Evolutionary conservation across 2,329 filamentous ascomycete genomes (phyloP).

Genomic region (Cordyceps sp.): DNA sequence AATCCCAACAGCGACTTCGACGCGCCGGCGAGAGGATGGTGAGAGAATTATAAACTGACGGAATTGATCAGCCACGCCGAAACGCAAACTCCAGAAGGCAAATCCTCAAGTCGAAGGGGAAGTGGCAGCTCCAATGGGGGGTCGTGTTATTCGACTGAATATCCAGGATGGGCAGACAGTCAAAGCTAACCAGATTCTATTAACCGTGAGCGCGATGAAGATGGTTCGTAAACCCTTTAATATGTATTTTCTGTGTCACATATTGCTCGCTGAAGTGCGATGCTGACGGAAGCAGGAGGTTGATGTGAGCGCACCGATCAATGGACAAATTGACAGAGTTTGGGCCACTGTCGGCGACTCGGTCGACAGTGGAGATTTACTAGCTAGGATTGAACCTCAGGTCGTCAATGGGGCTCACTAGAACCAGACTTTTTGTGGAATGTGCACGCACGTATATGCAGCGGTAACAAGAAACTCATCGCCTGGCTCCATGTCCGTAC

Average conservation of each 20-base stretch:
- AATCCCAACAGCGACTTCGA: too few species aligned
- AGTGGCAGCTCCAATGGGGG: background rate
- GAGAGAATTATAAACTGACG: too few species aligned
- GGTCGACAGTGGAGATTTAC: background rate
- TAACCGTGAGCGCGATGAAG: slow-evolving; percentile 1
- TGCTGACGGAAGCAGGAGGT: background rate
- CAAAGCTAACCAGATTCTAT: background rate
- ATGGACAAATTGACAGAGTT: background rate
- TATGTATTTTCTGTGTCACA: too few species aligned
- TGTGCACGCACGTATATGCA: background rate
- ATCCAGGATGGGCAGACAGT: background rate
- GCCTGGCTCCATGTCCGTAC: too few species aligned
- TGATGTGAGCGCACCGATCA: background rate
- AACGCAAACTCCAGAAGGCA: background rate
- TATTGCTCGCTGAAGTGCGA: too few species aligned
- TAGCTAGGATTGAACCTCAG: background rate
- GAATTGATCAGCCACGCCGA: background rate
- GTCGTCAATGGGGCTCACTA: background rate
- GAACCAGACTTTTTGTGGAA: background rate
- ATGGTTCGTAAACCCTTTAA: background rate
- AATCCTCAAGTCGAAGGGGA: background rate
- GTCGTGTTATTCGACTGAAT: background rate
- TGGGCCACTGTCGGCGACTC: background rate
- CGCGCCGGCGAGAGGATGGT: too few species aligned
- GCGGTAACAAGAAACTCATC: too few species aligned